Evolutionary conservation across 2,329 filamentous ascomycete genomes (phyloP), one percentile per base, ranked within the genome.

Genomic region (Colletotrichum camelliae): DNA sequence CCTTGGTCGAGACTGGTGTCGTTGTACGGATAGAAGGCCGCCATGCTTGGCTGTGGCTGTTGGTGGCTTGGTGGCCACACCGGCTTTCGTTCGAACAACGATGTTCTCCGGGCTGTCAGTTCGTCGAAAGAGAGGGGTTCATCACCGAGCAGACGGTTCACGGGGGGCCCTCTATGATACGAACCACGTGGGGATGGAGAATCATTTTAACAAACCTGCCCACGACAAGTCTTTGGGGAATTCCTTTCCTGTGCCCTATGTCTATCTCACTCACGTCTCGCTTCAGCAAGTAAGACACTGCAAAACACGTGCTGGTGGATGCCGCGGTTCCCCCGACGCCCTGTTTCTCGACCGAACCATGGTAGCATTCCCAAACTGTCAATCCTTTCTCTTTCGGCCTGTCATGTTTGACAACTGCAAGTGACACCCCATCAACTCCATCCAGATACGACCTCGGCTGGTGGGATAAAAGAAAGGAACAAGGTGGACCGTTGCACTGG

Each of bases 11-110:
- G 57, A 24, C 37, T 69, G 64, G 48, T 39, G 15, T 76, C 70
- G 10, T 76, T 55, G 70, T 74, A 76, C 43, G 74, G 74, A 29
- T 76, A 76, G 52, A 62, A 64, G 57, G 73, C 70, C 29, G 74
- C 65, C 62, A 73, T 72, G 70, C 16, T 58, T 58, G 24, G 35
- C 33, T 35, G 33, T 62, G 58, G 62, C 35, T 67, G 52, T 31
- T 18, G n/a, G 21, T 62, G 58, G 55, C 24, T 35, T n/a, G 21
- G 16, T 61, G 70, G 70, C 70, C 74, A 74, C 70, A 12, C 43
- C 37, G 73, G 70, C 73, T 75, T 18, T 62, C 33, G 52, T 31
- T 75, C 35, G 65, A 48, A 21, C 57, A 35, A n/a, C 15, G 31
- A 15, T 24, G 31, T 76, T 52, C 43, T 52, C 58, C 27, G 18